Evolutionary conservation across 306 rosid species (phyloP), one percentile per base, ranked within the genome.

Genomic region (Delonix regia): DNA sequence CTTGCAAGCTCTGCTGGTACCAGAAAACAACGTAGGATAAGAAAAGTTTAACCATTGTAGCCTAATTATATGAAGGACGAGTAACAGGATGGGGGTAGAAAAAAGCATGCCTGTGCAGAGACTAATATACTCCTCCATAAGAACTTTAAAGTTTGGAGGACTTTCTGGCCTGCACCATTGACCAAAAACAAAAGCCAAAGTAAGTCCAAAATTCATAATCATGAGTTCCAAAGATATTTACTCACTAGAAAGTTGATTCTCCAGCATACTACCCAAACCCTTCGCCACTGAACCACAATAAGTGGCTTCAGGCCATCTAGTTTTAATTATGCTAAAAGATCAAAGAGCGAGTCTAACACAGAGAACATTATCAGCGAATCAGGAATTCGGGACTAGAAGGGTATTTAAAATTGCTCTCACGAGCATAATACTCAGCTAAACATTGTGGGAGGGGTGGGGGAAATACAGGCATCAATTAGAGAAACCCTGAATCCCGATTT

Each of bases 61-160:
- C 48, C 15, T n/a, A 48, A 18, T n/a, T 53, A 6, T 2, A 24
- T 9, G 63, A 62, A 30, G 44, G n/a, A 57, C 11, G 15, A 4
- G 48, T 52, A 62, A 49, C 34, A 34, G 57, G 62, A 62, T 21
- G 39, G 5, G 25, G 6, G 41, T 41, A 38, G 45, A 76, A 64
- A 63, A 73, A 87, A 81, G 4, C 83, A 81, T 85, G 88, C 99
- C 94, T 89, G 87, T 90, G 83, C 99, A 93, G 21, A 85, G 89
- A 71, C 81, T 85, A 67, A 86, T 72, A 81, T 95, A 95, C 72
- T 93, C 93, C 83, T 93, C 97, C 96, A 95, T 85, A 63, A 84
- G 55, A 72, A 41, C 48, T 85, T 85, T 78, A 66, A 88, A 89
- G 9, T 82, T 81, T 24, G 88, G 89, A 64, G 96, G 98, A 85